Base-by-base conservation (phyloP, 2,329 filamentous ascomycete species). In the Leptographium radiaticola region DNA sequence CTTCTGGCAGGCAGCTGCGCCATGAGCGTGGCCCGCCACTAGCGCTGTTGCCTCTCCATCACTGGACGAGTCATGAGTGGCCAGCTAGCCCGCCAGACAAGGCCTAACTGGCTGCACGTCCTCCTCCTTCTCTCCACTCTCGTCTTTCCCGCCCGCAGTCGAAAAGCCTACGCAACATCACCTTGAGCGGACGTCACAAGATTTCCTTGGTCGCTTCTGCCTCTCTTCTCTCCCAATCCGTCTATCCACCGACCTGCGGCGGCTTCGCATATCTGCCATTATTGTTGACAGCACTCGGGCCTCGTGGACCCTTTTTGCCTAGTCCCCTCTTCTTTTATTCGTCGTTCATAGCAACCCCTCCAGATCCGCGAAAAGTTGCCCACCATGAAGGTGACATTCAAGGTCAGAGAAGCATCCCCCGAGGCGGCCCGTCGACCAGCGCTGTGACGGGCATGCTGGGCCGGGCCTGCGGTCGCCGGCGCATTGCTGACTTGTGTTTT, bases 371-470 rank as follows among this genome's bases (percentile, higher is more conserved):
- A 49, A 40, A 30, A 42, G 42, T 54, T 56, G 69, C 68, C 70
- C 75, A 77, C 64, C 67, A 84, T 84, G 81, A 84, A 84, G 79
- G 74, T 84, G 66, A 84, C 81, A 58, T 80, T 82, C 69, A 79
- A 80, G 73, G 79, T 81, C 71, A 58, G 74, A 63, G 33, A 34
- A 34, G 33, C 6, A 34, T 11, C 11, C 33, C 33, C 33, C 33
- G 33, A 34, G 11, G 11, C 33, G 33, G 46, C 12, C 11, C 30
- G 49, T 18, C 39, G n/a, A 13, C 42, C 31, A 30, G 7, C 12
- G 20, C 34, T n/a, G 20, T 18, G 9, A 18, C 8, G 31, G 31
- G n/a, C 5, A 7, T 43, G 6, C 15, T 31, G 34, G 8, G 12
- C 38, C 38, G 13, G 6, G 13, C 13, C 38, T 12, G 38, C 11